Conservation (phyloP, 2,329 filamentous ascomycete genomes). For the Cercospora beticola region DNA sequence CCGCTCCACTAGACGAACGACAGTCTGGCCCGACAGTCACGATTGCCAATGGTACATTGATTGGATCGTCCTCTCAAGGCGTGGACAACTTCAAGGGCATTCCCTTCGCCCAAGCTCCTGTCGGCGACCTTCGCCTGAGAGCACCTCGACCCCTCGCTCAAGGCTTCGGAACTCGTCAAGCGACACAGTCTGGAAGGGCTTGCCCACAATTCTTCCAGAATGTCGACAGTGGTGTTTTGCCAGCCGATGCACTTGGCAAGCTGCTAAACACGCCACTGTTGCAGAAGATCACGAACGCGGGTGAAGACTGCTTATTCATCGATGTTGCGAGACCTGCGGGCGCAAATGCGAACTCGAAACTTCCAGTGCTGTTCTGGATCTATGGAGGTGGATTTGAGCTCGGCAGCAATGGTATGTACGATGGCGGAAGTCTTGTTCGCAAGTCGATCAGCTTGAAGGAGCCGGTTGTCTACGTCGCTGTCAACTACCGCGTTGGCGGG, state of each 20-base stretch:
- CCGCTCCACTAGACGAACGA: conserved; percentile 22
- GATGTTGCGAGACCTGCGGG: conserved; percentile 44
- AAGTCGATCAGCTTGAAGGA: conserved; percentile 53
- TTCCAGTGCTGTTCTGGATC: conserved; percentile 53
- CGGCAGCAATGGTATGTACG: conserved; percentile 43
- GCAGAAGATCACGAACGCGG: conserved; percentile 39
- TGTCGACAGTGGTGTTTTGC: conserved; percentile 41
- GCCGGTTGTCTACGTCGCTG: conserved; percentile 70
- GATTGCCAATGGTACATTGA: conserved; percentile 58
- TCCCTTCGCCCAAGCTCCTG: conserved; percentile 70
- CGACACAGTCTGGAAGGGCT: conserved; percentile 57
- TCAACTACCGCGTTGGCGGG: conserved; percentile 61
- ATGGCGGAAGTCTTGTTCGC: conserved; percentile 42
- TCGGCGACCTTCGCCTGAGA: conserved; percentile 64
- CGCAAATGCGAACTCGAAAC: conserved; percentile 39
- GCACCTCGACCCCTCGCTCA: conserved; percentile 63
- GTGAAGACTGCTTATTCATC: conserved; percentile 45
- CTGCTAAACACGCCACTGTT: conserved; percentile 44
- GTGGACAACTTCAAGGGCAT: conserved; percentile 73
- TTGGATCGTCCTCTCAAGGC: conserved; percentile 47
- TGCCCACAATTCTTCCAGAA: conserved; percentile 66
- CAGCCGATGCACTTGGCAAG: conserved; percentile 40
- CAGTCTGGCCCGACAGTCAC: conserved; percentile 31
- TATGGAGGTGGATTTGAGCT: conserved; percentile 48
- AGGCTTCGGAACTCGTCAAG: conserved; percentile 61